phyloP scores from a whole-genome alignment of 2,329 filamentous ascomycete species.

The Fusarium sp. region DNA sequence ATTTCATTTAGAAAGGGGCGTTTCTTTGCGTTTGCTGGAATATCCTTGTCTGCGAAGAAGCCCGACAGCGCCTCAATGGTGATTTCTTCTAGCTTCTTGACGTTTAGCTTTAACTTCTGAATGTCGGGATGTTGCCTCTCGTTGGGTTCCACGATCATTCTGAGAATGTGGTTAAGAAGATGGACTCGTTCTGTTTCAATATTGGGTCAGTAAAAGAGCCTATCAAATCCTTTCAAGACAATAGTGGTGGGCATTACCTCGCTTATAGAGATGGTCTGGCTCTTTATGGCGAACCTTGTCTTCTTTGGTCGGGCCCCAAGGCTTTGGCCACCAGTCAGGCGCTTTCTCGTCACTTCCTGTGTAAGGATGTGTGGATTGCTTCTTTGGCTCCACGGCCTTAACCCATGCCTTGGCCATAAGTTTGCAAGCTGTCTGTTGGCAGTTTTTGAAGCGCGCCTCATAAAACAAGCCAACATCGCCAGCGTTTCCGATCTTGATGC shows the following conservation, averaged over 20 bases:
- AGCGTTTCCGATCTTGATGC: slow-evolving; percentile 65
- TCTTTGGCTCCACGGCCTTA: slow-evolving; percentile 80
- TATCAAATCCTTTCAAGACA: background rate
- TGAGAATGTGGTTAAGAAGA: slow-evolving; percentile 70
- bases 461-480: slow-evolving; percentile 70
- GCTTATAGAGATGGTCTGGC: slow-evolving; percentile 78
- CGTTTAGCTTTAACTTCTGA: slow-evolving; percentile 64
- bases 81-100: slow-evolving; percentile 68
- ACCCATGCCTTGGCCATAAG: slow-evolving; percentile 81
- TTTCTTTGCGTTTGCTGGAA: slow-evolving; percentile 67
- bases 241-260: slow-evolving; percentile 59
- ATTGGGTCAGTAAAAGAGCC: slow-evolving; percentile 11
- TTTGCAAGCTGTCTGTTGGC: slow-evolving; percentile 79
- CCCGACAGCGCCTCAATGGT: slow-evolving; percentile 68
- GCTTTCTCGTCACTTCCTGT: slow-evolving; percentile 72
- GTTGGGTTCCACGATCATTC: slow-evolving; percentile 65
- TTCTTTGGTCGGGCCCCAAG: slow-evolving; percentile 62
- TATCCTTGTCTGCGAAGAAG: slow-evolving; percentile 66
- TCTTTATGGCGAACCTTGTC: slow-evolving; percentile 75
- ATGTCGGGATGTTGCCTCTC: slow-evolving; percentile 64
- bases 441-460: slow-evolving; percentile 69
- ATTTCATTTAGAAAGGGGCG: slow-evolving; percentile 68
- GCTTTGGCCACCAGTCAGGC: slow-evolving; percentile 75
- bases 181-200: slow-evolving; percentile 65
- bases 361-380: slow-evolving; percentile 80